Evolutionary conservation across 176 grass and related monocot species (phyloP), one percentile per base, ranked within the genome.

Genomic region (Bonia amplexicaulis): DNA sequence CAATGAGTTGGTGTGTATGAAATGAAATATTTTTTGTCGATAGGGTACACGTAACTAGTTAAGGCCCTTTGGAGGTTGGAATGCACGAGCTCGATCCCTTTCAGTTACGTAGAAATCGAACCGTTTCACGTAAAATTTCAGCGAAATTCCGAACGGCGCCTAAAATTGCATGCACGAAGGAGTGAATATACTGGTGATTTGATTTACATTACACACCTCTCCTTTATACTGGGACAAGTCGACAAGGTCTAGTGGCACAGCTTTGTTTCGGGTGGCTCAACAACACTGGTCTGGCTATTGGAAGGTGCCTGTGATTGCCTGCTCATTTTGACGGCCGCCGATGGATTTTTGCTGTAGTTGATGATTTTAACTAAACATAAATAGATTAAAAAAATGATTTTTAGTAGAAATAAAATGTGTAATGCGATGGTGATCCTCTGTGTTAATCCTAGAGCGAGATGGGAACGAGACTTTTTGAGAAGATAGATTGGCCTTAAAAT

Each of bases 261-360:
- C 84, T 86, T 90, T 81, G n/a, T 62, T 72, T 41, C 26, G 26
- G 27, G 87, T 84, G 87, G 80, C 74, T 72, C 80, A 74, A 25
- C 47, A 88, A 35, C 69, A 51, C 33, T 25, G 0, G 4, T 58
- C 61, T 82, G 45, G 55, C 17, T 45, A 53, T 47, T 69, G 61
- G 82, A 52, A 80, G 76, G 48, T 85, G 27, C 68, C 1, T 84
- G 6, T 51, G 63, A 85, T 81, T 37, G 35, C 4, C 35, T 37
- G 35, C 35, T 37, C 35, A 37, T 37, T 5, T 37, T 37, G 35
- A 4, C 35, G 0, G 35, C 35, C 4, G 35, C 5, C 0, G 35
- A 37, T 37, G 35, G 35, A 37, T 4, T 37, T 37, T 37, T 37
- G 35, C 35, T 37, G 5, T 37, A 5, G 35, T 37, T 3, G 35